Percentiles rank a stretch among this genome's conserved stretches.
These are phyloP conservation scores for Digitaria exilis DNA, from an alignment of 202 grass and related monocot genomes.

Conservation along the genomic window DNA sequence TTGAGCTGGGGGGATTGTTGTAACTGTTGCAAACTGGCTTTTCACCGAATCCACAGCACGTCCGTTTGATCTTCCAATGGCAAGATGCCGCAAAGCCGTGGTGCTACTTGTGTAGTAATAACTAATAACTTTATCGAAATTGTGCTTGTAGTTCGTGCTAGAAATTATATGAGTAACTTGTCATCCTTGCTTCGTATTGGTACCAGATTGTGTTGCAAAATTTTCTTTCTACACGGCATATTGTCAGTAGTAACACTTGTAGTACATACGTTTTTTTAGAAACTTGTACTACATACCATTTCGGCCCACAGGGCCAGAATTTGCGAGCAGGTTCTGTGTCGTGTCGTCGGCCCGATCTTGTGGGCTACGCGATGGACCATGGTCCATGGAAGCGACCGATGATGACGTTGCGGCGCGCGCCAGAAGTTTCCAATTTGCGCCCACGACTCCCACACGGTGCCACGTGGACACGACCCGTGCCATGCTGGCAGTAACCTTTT, in stretches of 20 bases:
- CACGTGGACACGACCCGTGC: not conserved
- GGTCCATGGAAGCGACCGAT: too few relatives aligned
- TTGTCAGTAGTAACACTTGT: too few relatives aligned
- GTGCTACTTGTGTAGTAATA: not conserved
- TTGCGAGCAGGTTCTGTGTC: too few relatives aligned
- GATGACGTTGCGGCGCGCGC: not conserved
- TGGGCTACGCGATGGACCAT: too few relatives aligned
- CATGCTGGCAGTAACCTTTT: constrained; percentile 30
- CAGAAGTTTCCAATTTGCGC: not conserved
- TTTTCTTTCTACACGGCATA: too few relatives aligned
- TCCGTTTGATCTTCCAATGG: not conserved
- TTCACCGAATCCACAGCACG: too few relatives aligned
- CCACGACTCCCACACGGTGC: not conserved
- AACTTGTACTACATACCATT: too few relatives aligned
- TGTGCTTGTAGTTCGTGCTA: not conserved
- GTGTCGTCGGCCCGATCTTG: not conserved
- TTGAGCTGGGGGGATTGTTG: not conserved
- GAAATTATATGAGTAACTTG: too few relatives aligned
- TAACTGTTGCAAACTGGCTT: not conserved
- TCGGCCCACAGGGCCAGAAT: not conserved
- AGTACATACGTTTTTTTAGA: too few relatives aligned
- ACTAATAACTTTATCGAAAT: not conserved
- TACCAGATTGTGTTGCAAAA: not conserved
- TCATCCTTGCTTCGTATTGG: not conserved
- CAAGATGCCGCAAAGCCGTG: not conserved